Evolutionary conservation across 495 filamentous ascomycete genomes (phyloP), one percentile per base, ranked within the genome.

Genomic region (Aspergillus bertholletiae): DNA sequence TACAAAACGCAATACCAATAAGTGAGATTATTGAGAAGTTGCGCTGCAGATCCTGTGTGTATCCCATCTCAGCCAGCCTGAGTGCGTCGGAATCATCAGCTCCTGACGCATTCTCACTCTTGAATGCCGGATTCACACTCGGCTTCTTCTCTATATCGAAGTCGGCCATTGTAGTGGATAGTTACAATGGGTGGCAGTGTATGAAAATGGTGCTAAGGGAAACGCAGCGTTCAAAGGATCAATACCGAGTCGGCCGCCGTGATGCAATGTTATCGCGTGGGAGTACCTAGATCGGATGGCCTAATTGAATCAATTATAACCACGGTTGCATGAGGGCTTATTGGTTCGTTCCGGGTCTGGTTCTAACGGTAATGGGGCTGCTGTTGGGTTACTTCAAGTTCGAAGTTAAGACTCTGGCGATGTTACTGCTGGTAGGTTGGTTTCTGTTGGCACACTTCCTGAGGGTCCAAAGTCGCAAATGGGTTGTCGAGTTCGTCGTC

Each of bases 1-100:
- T 74, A 23, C 77, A 80, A 72, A 85, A 86, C 28, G 80, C 78
- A 30, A 83, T 76, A 24, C 81, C 83, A 5, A 86, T 72, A 17
- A 86, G 70, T 5, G 78, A 79, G 61, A 79, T 74, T 53, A 81
- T 71, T 23, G 73, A 78, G 66, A 83, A 85, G 54, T 85, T 83
- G 51, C 83, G 76, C 49, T 74, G 67, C 68, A 85, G 70, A 43
- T 82, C 77, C 56, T 83, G 81, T 6, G 70, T 73, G 59, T 84
- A 85, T 12, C 83, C 83, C 81, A 86, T 84, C 46, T 80, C 76
- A 1, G 65, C 63, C 44, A 73, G 56, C 45, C 58, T 62, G 21
- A 66, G 52, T 21, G 64, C 69, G 53, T 74, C 72, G 11, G 57
- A 30, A 57, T 72, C 63, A 11, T 65, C 54, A 20, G 53, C 46